A percentile compares a stretch with the other conserved stretches of the same genome.
phyloP scores from a whole-genome alignment of 306 rosid species.

The Cucurbita pepo region DNA sequence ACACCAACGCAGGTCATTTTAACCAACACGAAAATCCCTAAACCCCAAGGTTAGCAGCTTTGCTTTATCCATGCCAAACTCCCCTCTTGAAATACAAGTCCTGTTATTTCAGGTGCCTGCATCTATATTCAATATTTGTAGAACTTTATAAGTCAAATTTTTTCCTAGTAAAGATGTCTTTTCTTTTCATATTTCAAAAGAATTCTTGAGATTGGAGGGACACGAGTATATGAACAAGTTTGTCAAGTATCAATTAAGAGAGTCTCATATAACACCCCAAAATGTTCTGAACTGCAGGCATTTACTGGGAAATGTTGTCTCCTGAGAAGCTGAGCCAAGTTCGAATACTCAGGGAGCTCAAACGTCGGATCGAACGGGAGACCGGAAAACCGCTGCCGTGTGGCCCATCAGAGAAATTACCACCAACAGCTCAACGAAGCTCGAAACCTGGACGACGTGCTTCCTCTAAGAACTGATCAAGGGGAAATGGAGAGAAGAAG shows the following conservation, averaged over 20 bases:
- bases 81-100: background rate
- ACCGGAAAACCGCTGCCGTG: slow-evolving; percentile 54
- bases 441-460: slow-evolving; percentile 4
- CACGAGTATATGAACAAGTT: background rate
- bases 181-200: background rate
- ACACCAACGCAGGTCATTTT: slow-evolving; percentile 65
- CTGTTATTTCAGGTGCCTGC: background rate
- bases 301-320: slow-evolving; percentile 89
- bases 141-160: background rate
- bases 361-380: slow-evolving; percentile 50
- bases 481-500: background rate
- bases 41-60: slow-evolving; percentile 73
- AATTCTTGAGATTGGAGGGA: background rate
- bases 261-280: background rate
- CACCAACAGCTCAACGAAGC: slow-evolving; percentile 58
- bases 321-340: slow-evolving; percentile 81
- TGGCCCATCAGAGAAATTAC: slow-evolving; percentile 72
- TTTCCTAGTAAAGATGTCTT: background rate
- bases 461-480: background rate
- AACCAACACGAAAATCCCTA: slow-evolving; percentile 50
- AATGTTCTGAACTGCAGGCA: slow-evolving; percentile 30
- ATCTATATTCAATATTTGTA: background rate
- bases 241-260: background rate
- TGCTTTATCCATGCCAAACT: background rate
- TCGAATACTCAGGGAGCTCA: slow-evolving; percentile 67